These are phyloP conservation scores for Penicillium corylophilum DNA, from an alignment of 2,329 filamentous ascomycete species.

Conservation along the genomic window DNA sequence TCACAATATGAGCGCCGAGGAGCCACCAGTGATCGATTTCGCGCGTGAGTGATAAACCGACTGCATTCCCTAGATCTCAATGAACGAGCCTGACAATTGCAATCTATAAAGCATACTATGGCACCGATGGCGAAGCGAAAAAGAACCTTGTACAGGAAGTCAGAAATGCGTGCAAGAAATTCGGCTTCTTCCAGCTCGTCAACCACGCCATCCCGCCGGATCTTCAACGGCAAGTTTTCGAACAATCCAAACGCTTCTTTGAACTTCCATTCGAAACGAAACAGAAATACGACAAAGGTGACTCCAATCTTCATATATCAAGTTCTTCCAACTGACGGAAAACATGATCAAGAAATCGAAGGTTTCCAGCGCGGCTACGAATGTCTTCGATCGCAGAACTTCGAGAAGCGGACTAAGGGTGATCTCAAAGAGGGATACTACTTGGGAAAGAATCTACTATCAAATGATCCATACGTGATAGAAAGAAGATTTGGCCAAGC, in stretches of 20 bases:
- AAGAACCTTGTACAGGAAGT: slow-evolving; percentile 34
- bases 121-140: neutral
- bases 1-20: neutral
- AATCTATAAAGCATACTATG: neutral
- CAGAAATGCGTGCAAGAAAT: slow-evolving; percentile 46
- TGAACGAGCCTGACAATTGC: neutral
- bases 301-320: neutral
- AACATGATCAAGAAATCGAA: slow-evolving; percentile 3
- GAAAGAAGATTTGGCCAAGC: slow-evolving; percentile 21
- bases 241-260: slow-evolving; percentile 50
- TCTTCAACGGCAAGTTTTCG: slow-evolving; percentile 44
- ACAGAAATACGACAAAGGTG: slow-evolving; percentile 24
- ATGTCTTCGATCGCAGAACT: slow-evolving; percentile 24
- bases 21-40: slow-evolving; percentile 1
- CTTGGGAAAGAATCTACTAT: slow-evolving; percentile 21
- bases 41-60: neutral
- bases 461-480: slow-evolving; percentile 15
- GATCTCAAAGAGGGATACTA: slow-evolving; percentile 34
- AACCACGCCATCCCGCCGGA: slow-evolving; percentile 47
- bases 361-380: slow-evolving; percentile 27
- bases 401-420: slow-evolving; percentile 23
- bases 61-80: neutral
- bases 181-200: slow-evolving; percentile 56
- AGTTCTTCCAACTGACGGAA: too few relatives aligned
- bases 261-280: slow-evolving; percentile 35